Conservation (phyloP, 2,329 filamentous ascomycete genomes). For the Sporothrix schenckii region DNA sequence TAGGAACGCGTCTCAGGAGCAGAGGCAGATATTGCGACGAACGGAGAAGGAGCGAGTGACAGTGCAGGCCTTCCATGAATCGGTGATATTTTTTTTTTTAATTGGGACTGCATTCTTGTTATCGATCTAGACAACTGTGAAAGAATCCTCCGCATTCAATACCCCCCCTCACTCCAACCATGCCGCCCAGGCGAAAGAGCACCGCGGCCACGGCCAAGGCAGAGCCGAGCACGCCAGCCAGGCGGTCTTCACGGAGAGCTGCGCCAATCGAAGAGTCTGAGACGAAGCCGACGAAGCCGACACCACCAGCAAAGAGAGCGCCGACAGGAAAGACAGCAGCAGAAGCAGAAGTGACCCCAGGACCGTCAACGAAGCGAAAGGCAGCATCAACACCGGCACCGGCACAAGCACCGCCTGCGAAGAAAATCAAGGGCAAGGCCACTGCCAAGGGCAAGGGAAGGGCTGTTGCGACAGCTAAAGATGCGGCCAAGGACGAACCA, state of each 20-base stretch:
- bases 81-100: too few relatives aligned
- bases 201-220: not conserved
- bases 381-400: not conserved
- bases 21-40: not conserved
- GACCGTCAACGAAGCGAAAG: too few relatives aligned
- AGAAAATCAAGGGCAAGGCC: slow-evolving; percentile 1
- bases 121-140: not conserved
- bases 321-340: not conserved
- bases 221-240: not conserved
- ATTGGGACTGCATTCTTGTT: not conserved
- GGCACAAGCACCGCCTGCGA: not conserved
- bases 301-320: not conserved
- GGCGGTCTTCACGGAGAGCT: not conserved
- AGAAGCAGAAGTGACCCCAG: too few relatives aligned
- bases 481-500: not conserved
- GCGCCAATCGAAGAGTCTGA: not conserved
- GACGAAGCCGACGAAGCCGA: not conserved
- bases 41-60: not conserved
- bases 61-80: too few relatives aligned
- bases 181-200: slow-evolving; percentile 21
- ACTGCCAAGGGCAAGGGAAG: not conserved
- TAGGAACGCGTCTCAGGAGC: slow-evolving; percentile 16
- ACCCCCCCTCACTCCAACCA: not conserved
- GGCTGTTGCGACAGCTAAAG: not conserved
- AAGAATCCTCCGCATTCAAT: not conserved